A percentile compares a stretch with the other conserved stretches of the same genome.
Evolutionary conservation across 2,329 filamentous ascomycete genomes (phyloP).

Genomic region (Orbilia oligospora): DNA sequence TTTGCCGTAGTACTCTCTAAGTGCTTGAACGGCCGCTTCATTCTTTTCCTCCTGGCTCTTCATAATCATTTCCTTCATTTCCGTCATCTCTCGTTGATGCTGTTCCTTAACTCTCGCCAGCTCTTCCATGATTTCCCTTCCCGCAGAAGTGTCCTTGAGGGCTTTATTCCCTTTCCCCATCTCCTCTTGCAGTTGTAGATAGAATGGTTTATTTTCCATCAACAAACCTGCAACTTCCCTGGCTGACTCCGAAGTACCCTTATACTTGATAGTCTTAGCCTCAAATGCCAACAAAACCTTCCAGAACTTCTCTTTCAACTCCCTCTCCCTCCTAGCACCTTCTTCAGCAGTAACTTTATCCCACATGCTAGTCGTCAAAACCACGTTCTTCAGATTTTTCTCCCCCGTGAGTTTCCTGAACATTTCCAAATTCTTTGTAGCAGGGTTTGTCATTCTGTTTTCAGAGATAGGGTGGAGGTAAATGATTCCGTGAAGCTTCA

Average conservation of each 20-base stretch:
- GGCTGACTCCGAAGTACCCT: constrained; percentile 60
- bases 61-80: constrained; percentile 74
- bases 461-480: constrained; percentile 70
- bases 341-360: constrained; percentile 64
- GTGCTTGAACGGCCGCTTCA: constrained; percentile 35
- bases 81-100: constrained; percentile 80
- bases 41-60: constrained; percentile 57
- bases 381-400: constrained; percentile 67
- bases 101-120: constrained; percentile 79
- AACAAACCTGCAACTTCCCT: constrained; percentile 41
- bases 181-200: constrained; percentile 90
- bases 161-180: constrained; percentile 84
- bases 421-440: constrained; percentile 67
- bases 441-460: constrained; percentile 67
- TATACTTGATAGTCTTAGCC: constrained; percentile 60
- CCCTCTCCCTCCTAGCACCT: constrained; percentile 47
- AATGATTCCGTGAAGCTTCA: constrained; percentile 68
- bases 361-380: constrained; percentile 69
- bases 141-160: constrained; percentile 74
- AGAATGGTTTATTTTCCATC: constrained; percentile 86
- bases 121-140: constrained; percentile 83
- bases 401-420: constrained; percentile 69
- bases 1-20: constrained; percentile 44
- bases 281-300: constrained; percentile 58
- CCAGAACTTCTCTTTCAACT: constrained; percentile 64